phyloP scores from a whole-genome alignment of 2,329 filamentous ascomycete genomes.

The Coleophoma crateriformis region DNA sequence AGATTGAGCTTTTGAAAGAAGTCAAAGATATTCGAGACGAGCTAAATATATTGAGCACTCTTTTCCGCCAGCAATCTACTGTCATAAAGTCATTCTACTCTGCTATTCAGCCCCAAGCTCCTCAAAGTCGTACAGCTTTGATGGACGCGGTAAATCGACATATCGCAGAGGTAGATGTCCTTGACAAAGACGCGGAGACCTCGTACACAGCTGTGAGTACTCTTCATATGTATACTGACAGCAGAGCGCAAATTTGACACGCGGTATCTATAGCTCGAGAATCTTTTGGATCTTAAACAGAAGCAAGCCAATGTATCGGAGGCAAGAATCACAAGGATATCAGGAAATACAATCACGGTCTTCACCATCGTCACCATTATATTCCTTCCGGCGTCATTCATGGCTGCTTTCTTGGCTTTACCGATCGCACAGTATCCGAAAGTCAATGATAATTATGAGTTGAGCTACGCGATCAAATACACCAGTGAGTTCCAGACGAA shows the following conservation, averaged over 20 bases:
- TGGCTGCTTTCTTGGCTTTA: conserved; percentile 1
- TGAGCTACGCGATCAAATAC: neutral
- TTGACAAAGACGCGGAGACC: neutral
- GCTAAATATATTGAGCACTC: neutral
- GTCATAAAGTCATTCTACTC: neutral
- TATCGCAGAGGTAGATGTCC: neutral
- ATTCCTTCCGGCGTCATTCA: neutral
- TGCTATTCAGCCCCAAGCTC: neutral
- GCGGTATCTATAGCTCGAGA: neutral
- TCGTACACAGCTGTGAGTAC: neutral
- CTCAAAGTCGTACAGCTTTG: neutral
- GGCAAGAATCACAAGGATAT: neutral
- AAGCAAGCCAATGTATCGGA: neutral
- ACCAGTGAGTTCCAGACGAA: neutral
- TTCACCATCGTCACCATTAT: neutral
- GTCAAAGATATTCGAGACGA: neutral
- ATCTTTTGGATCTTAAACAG: neutral
- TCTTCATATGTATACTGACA: neutral
- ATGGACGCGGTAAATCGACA: neutral
- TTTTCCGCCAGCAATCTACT: neutral
- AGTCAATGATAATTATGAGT: neutral
- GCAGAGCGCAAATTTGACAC: too few relatives aligned
- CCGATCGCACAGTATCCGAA: neutral
- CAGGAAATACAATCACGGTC: neutral
- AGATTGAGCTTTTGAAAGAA: neutral